Conservation (phyloP, 139 green algal species). For the Chlorella sorokiniana region DNA sequence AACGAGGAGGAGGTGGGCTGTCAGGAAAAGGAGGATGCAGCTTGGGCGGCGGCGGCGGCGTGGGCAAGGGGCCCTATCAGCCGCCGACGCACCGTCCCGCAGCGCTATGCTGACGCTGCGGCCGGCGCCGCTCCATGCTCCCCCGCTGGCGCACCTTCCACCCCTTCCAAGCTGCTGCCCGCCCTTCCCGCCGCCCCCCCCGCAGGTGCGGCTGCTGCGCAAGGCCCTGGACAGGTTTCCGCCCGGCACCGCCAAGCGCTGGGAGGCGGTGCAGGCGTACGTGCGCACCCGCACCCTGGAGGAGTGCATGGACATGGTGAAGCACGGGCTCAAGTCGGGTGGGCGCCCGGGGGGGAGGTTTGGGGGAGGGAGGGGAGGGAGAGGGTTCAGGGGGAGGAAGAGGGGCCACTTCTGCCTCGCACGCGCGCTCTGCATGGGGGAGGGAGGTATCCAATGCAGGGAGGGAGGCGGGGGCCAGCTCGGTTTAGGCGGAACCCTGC, state of each 20-base stretch:
- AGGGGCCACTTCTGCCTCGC: too few relatives aligned
- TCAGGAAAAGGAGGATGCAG: neutral
- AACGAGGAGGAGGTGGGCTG: conserved; percentile 47
- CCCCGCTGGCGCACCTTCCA: neutral
- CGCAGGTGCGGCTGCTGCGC: conserved; percentile 87
- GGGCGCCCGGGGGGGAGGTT: neutral
- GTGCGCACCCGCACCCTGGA: conserved; percentile 82
- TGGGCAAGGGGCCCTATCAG: too few relatives aligned
- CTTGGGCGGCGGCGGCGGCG: too few relatives aligned
- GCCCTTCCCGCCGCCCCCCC: neutral
- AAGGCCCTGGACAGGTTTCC: conserved; percentile 93
- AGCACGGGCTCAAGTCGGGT: conserved; percentile 64
- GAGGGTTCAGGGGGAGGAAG: neutral
- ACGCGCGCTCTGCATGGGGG: neutral
- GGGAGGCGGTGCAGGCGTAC: conserved; percentile 77
- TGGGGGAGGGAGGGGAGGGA: neutral
- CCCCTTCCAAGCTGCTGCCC: neutral
- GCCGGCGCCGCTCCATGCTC: neutral
- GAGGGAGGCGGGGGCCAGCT: neutral
- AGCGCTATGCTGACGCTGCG: too few relatives aligned
- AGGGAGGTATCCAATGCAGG: neutral
- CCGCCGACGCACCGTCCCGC: too few relatives aligned
- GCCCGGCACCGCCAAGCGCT: conserved; percentile 82
- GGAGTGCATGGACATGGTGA: conserved; percentile 89
- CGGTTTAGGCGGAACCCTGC: neutral